Evolutionary conservation across 2,329 filamentous ascomycete genomes (phyloP), one percentile per base, ranked within the genome.

Genomic region (Paraphaeosphaeria minitans): DNA sequence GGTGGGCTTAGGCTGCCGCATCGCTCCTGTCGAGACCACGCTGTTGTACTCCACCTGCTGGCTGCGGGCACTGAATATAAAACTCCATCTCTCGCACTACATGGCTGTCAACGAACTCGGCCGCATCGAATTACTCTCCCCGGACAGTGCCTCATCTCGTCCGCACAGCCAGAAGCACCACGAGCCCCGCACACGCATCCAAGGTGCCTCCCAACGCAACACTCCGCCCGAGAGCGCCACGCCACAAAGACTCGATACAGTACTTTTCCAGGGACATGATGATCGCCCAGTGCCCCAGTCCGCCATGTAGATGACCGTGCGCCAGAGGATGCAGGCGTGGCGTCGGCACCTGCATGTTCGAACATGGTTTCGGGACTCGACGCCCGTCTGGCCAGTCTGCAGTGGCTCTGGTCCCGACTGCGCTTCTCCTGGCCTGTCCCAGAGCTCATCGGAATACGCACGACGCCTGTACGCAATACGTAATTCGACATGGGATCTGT

Each of bases 281-380:
- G 8, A 57, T 52, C 50, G 33, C 35, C 24, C n/a, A 27, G 5
- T 21, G 31, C 10, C 39, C 47, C 41, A 42, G 22, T 45, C 48
- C 13, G 43, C 53, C 52, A 33, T 54, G 54, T 48, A 37, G 52
- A 58, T 45, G 50, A 55, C 19, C 19, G 33, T 37, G 41, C 50
- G 33, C 31, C 31, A 45, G 29, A 31, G 27, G 47, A 55, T 51
- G 52, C 46, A 58, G 56, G 24, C 35, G 56, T 58, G 56, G 52
- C 56, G 56, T 49, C 31, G 27, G 50, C 35, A 51, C 51, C 50
- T 58, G 45, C 55, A 46, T 47, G 31, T 16, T 35, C 46, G n/a
- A 27, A n/a, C 21, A 19, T 51, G 47, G 55, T 48, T 55, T 57
- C 52, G 51, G 55, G 35, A 47, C 33, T 57, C 29, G 27, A 47